Evolutionary conservation across 176 grass and related monocot species (phyloP), one percentile per base, ranked within the genome.

Genomic region (Aegilops bicornis): DNA sequence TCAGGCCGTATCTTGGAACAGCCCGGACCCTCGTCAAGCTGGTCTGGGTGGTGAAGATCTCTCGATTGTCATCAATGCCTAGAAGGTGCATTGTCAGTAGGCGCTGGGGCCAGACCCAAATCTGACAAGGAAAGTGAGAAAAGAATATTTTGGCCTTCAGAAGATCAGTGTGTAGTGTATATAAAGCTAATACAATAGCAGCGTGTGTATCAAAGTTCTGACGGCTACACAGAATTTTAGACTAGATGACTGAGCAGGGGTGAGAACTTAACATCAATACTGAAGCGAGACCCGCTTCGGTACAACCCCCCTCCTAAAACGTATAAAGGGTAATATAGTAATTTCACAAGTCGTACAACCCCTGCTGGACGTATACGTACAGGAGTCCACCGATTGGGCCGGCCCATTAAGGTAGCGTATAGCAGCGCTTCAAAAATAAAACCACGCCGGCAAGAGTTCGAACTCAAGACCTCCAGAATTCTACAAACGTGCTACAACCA

Each of bases 61-160:
- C 77, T 0, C 19, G 63, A 83, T 82, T 91, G 39, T 87, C 74
- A 76, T 95, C 89, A 48, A 92, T 86, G 29, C 95, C 95, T 58
- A 98, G 84, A 89, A 93, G 89, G 75, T 98, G 91, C 54, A 95
- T 86, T 63, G 88, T 95, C 61, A 82, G 89, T 82, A 98, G 89
- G 65, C 91, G 87, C 81, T 98, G 89, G 61, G 93, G 95, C 93
- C 93, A 98, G 64, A 98, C 95, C 89, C 95, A 93, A 72, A 98
- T 93, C 91, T 98, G 84, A 87, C 9, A 3, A 61, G 12, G 64
- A 66, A 77, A 80, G 23, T 40, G 77, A 33, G 42, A 81, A 64
- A 75, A 39, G 5, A 47, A 52, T 52, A 52, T 67, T 67, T 58
- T 67, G 63, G 79, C 39, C 27, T 63, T 29, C 25, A 8, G 71